phyloP scores from a whole-genome alignment of 139 green algal species.

The Chlorella sp. region DNA sequence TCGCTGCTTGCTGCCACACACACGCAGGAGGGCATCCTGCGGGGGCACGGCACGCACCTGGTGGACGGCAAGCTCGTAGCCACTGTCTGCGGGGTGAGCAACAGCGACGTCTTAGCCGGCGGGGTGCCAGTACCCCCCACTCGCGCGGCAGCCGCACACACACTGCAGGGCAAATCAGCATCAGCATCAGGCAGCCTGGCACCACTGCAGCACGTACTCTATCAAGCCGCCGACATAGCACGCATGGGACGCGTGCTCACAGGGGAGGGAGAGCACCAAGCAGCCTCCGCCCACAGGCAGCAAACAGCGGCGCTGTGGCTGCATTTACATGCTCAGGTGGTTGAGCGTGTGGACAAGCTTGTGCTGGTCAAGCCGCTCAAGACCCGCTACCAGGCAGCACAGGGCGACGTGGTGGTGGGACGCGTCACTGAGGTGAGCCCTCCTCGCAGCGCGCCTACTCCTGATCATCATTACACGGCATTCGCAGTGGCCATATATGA shows the following conservation, averaged over 20 bases:
- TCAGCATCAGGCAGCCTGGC: too few species aligned
- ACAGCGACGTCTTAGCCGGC: neutral
- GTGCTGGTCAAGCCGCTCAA: slow-evolving; percentile 67
- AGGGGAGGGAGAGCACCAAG: neutral
- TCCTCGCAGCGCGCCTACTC: neutral
- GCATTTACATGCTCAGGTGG: slow-evolving; percentile 25
- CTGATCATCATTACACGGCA: too few species aligned
- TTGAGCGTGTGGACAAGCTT: slow-evolving; percentile 79
- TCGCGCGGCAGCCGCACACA: neutral
- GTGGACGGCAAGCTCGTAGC: slow-evolving; percentile 58
- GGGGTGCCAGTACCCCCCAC: too few species aligned
- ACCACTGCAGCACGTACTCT: too few species aligned
- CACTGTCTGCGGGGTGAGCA: slow-evolving; percentile 53
- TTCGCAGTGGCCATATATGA: too few species aligned
- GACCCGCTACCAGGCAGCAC: slow-evolving; percentile 64
- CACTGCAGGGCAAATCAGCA: neutral
- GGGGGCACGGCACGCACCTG: slow-evolving; percentile 73
- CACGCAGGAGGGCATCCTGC: slow-evolving; percentile 31
- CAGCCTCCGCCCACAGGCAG: neutral
- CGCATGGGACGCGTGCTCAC: too few species aligned
- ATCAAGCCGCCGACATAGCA: too few species aligned
- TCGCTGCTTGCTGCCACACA: neutral
- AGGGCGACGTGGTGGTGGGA: slow-evolving; percentile 81
- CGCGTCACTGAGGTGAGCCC: slow-evolving; percentile 65
- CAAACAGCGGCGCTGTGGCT: too few species aligned